phyloP scores from a whole-genome alignment of 176 grass and related monocot genomes.

The Hordeum marinum region DNA sequence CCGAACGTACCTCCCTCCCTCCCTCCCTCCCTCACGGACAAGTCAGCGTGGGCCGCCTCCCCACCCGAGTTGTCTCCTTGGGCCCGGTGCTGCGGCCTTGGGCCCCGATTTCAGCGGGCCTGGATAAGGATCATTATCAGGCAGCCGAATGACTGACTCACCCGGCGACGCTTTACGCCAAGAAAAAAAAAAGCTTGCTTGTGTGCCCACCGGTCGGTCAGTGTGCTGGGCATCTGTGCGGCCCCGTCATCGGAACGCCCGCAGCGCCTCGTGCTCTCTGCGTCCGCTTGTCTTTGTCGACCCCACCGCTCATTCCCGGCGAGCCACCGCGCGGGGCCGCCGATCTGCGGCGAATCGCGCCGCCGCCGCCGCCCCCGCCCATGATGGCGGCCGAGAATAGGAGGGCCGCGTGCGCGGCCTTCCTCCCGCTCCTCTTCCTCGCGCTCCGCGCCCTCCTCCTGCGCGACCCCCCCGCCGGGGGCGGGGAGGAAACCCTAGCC shows the following conservation, averaged over 20 bases:
- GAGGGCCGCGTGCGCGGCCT: conserved; percentile 20
- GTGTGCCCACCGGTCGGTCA: not conserved
- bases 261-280: not conserved
- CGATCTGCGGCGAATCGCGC: conserved; percentile 30
- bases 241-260: not conserved
- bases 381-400: conserved; percentile 20
- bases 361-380: not conserved
- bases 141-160: not conserved
- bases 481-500: not conserved
- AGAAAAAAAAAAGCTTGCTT: too few relatives aligned
- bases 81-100: not conserved
- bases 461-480: not conserved
- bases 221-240: too few relatives aligned
- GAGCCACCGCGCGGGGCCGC: conserved; percentile 14
- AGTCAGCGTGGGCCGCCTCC: not conserved
- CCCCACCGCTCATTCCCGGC: not conserved
- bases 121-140: not conserved
- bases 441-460: conserved; percentile 18
- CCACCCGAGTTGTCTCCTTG: too few relatives aligned
- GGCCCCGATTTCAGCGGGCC: too few relatives aligned
- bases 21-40: not conserved
- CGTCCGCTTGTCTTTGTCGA: too few relatives aligned
- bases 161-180: too few relatives aligned
- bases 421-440: conserved; percentile 42
- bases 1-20: not conserved